phyloP scores from a whole-genome alignment of 139 green algal genomes.

The Zygnema circumcarinatum region DNA sequence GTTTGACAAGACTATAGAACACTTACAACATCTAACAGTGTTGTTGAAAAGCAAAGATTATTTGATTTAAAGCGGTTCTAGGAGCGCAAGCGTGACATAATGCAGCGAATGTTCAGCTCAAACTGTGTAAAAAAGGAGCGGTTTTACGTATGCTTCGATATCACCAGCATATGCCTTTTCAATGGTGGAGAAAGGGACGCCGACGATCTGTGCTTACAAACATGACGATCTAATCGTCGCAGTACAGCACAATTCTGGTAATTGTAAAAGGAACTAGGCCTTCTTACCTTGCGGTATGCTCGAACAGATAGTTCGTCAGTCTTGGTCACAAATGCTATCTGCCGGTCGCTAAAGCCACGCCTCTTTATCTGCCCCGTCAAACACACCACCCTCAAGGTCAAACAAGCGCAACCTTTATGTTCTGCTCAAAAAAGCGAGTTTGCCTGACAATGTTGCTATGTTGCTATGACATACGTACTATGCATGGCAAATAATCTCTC shows the following conservation, averaged over 20 bases:
- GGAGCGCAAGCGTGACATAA: no score
- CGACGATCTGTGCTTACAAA: no score
- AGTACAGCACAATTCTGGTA: no score
- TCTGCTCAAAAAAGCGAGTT: neutral
- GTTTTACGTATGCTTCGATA: neutral
- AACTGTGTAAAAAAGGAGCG: neutral
- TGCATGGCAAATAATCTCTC: no score
- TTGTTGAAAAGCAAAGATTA: neutral
- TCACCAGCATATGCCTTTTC: neutral
- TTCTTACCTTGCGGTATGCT: constrained; percentile 15
- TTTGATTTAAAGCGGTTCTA: no score
- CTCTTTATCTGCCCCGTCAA: constrained; percentile 69
- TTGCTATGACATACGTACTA: no score
- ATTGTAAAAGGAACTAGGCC: neutral
- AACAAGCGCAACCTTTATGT: neutral
- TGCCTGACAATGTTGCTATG: neutral
- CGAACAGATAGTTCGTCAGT: constrained; percentile 52
- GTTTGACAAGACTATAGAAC: neutral
- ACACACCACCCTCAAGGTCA: neutral
- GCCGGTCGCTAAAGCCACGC: constrained; percentile 87
- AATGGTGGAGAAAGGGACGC: neutral
- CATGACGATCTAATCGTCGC: neutral
- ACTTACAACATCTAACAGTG: neutral
- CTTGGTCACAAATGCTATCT: constrained; percentile 77
- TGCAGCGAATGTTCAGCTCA: neutral